phyloP scores from a whole-genome alignment of 148 eudicot genomes.

The Silene uniflora region DNA sequence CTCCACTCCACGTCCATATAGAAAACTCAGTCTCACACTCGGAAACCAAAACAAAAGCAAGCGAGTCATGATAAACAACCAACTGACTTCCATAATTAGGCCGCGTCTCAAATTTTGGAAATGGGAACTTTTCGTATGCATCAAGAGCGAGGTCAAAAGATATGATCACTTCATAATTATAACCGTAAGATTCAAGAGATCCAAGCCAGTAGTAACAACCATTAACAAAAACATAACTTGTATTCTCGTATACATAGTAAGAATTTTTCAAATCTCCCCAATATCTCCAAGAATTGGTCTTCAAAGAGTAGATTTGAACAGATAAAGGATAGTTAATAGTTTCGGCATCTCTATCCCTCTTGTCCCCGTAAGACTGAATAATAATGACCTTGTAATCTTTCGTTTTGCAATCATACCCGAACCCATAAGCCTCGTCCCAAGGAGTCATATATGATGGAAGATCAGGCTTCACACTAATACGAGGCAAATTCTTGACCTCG shows the following conservation, averaged over 20 bases:
- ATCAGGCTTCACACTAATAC: not conserved
- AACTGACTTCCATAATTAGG: not conserved
- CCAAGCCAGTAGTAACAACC: constrained; percentile 15
- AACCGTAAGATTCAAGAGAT: no score
- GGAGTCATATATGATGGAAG: not conserved
- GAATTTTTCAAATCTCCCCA: constrained; percentile 8
- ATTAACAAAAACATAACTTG: constrained; percentile 10
- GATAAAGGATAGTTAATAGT: not conserved
- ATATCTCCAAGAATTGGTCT: constrained; percentile 17
- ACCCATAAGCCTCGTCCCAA: not conserved
- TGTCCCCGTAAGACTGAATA: not conserved
- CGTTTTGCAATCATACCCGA: not conserved
- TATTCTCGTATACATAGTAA: not conserved
- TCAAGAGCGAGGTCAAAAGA: constrained; percentile 3
- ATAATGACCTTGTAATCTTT: not conserved
- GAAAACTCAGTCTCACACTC: not conserved
- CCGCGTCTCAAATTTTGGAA: not conserved
- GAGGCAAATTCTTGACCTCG: not conserved
- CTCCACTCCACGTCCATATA: not conserved
- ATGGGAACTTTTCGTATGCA: not conserved
- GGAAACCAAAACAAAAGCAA: not conserved
- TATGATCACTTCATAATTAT: not conserved
- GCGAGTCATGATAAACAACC: not conserved
- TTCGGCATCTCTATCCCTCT: no score
- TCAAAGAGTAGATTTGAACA: constrained; percentile 6